Evolutionary conservation across 441 rosid genomes (phyloP).

Genomic region (Gossypium lobatum): DNA sequence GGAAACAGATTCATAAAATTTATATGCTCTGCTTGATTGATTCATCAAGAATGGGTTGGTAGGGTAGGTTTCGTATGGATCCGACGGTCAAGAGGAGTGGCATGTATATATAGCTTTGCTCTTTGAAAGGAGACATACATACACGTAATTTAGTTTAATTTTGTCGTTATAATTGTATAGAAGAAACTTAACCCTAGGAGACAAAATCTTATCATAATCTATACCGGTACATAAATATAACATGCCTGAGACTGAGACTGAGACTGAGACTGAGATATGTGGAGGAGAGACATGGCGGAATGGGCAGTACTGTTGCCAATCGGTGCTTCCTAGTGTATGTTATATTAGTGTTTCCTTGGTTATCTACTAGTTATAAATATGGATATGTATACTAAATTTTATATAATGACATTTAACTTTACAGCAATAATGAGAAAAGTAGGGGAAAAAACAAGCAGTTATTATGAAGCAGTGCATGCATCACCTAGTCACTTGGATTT

Average conservation of each 20-base stretch:
- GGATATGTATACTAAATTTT: no score
- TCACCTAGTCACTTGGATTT: no score
- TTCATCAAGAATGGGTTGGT: background rate
- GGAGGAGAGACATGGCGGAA: slow-evolving; percentile 19
- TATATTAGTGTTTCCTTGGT: background rate
- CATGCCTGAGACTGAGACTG: no score
- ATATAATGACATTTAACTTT: no score
- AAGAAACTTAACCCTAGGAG: slow-evolving; percentile 13
- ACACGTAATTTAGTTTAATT: background rate
- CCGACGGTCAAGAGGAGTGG: background rate
- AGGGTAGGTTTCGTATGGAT: background rate
- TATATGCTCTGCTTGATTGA: background rate
- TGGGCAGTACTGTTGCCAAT: slow-evolving; percentile 11
- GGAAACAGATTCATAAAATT: background rate
- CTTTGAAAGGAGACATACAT: background rate
- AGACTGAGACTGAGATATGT: background rate
- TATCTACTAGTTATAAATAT: no score
- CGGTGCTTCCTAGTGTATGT: background rate
- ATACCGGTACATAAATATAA: background rate
- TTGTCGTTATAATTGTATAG: background rate
- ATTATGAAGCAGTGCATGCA: no score
- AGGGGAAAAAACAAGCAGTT: no score
- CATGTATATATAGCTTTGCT: background rate
- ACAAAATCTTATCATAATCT: slow-evolving; percentile 34
- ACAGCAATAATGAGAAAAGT: no score